Evolutionary conservation across 1,139 yeast species (phyloP).

Genomic region (Yamadazyma dendronema): DNA sequence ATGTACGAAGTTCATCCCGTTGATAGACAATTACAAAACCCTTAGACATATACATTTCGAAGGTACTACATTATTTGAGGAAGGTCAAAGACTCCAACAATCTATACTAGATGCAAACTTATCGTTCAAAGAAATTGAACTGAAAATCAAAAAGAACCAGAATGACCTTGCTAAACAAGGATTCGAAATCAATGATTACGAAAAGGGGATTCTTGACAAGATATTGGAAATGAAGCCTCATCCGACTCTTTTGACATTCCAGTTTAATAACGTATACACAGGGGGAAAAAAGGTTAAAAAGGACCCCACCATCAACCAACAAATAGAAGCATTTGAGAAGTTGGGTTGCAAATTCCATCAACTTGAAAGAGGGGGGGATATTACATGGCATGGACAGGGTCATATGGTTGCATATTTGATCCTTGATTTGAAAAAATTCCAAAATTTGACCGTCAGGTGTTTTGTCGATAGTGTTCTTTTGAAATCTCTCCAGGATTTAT

Average conservation of each 20-base stretch:
- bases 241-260: constrained; percentile 72
- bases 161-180: constrained; percentile 38
- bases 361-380: constrained; percentile 92
- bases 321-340: constrained; percentile 38
- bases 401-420: constrained; percentile 87
- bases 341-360: constrained; percentile 56
- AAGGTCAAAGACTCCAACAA: constrained; percentile 65
- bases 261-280: constrained; percentile 81
- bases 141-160: constrained; percentile 44
- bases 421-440: constrained; percentile 65
- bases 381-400: constrained; percentile 96
- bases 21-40: constrained; percentile 34
- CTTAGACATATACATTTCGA: constrained; percentile 65
- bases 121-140: constrained; percentile 56
- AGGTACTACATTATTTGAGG: constrained; percentile 50
- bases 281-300: constrained; percentile 80
- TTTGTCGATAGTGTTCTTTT: constrained; percentile 71
- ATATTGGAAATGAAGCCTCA: constrained; percentile 54
- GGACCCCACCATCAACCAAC: constrained; percentile 34
- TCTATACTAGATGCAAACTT: constrained; percentile 58
- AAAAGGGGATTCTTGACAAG: constrained; percentile 40
- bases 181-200: constrained; percentile 43
- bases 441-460: constrained; percentile 64
- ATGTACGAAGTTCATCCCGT: constrained; percentile 27
- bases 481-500: constrained; percentile 54